Percentiles rank a stretch among this genome's conserved stretches.
Conservation (phyloP, 2,329 filamentous ascomycete species). For the Dothideomycetes sp. region DNA sequence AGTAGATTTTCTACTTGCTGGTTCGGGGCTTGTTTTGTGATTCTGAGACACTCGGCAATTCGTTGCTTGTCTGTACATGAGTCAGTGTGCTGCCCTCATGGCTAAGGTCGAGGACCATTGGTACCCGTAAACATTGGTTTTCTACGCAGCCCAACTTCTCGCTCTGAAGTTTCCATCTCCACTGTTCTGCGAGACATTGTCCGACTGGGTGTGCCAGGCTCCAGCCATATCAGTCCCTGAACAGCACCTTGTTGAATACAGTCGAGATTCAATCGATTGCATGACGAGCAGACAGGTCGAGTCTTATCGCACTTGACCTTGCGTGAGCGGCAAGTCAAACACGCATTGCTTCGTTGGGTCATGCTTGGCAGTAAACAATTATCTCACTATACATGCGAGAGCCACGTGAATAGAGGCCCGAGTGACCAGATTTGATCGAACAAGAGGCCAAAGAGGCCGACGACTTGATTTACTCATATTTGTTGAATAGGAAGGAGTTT, state of each 20-base stretch:
- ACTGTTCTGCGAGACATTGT: slow-evolving; percentile 8
- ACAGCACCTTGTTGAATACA: slow-evolving; percentile 13
- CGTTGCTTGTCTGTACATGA: slow-evolving; percentile 1
- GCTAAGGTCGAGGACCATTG: neutral
- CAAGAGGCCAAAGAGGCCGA: slow-evolving; percentile 11
- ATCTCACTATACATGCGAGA: no score
- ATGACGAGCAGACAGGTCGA: slow-evolving; percentile 11
- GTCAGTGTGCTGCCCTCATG: neutral
- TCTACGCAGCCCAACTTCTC: slow-evolving; percentile 8
- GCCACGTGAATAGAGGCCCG: slow-evolving; percentile 7
- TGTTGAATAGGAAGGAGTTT: slow-evolving; percentile 6
- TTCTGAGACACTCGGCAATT: slow-evolving; percentile 5
- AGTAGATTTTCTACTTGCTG: slow-evolving; percentile 7
- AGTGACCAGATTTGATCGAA: slow-evolving; percentile 7
- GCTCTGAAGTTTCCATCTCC: slow-evolving; percentile 8
- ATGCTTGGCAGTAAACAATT: no score
- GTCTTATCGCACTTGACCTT: slow-evolving; percentile 13
- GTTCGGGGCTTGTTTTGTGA: neutral
- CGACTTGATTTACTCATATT: slow-evolving; percentile 11
- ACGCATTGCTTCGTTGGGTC: slow-evolving; percentile 10
- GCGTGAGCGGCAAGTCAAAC: slow-evolving; percentile 10
- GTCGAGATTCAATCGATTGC: slow-evolving; percentile 7
- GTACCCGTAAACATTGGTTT: slow-evolving; percentile 9
- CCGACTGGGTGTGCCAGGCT: slow-evolving; percentile 4
- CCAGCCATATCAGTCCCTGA: slow-evolving; percentile 11